These are phyloP conservation scores for Pterula multifida DNA, from an alignment of 1,284 basidiomycete species.

Conservation along the genomic window DNA sequence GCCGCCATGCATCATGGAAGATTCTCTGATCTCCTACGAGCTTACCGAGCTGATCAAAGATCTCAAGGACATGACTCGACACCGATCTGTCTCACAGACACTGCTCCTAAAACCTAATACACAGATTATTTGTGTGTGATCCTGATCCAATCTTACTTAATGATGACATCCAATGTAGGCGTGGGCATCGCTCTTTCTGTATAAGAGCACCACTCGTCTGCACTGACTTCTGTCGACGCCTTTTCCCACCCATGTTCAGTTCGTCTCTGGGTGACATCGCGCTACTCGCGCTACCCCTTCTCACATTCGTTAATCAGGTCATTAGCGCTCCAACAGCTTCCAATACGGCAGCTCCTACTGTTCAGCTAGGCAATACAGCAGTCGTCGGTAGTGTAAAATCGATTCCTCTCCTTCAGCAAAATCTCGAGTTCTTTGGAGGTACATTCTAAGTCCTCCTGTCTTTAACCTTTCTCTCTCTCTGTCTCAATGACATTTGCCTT, in stretches of 20 bases:
- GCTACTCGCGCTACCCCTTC: background rate
- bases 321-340: background rate
- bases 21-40: no score
- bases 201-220: background rate
- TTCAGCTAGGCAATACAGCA: background rate
- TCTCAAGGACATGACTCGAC: no score
- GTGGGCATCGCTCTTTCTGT: background rate
- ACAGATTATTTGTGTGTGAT: no score
- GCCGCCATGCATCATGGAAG: no score
- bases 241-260: background rate
- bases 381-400: background rate
- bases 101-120: no score
- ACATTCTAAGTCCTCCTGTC: background rate
- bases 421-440: slow-evolving; percentile 1
- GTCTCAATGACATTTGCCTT: background rate
- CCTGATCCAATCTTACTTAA: no score
- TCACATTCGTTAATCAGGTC: background rate
- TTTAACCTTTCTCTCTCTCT: background rate
- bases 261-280: background rate
- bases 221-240: background rate
- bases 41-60: no score
- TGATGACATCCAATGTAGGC: no score
- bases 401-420: background rate
- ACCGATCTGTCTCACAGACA: no score
- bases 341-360: background rate